A percentile compares a stretch with the other conserved stretches of the same genome.
These are phyloP conservation scores for Trichoderma guizhouense DNA, from an alignment of 2,329 filamentous ascomycete genomes.

Conservation along the genomic window DNA sequence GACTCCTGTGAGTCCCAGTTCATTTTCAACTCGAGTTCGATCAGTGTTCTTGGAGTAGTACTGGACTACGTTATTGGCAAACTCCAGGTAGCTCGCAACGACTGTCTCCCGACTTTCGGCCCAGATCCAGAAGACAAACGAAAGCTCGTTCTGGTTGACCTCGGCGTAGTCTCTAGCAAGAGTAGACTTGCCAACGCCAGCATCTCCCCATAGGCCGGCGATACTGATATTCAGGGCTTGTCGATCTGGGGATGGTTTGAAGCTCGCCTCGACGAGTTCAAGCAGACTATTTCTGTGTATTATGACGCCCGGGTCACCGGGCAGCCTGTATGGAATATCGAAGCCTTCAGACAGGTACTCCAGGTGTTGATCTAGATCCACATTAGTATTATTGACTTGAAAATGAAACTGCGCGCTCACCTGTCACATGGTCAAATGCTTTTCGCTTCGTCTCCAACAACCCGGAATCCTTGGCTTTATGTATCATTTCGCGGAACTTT, in stretches of 20 bases:
- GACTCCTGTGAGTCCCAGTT: conserved; percentile 26
- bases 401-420: conserved; percentile 7
- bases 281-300: conserved; percentile 23
- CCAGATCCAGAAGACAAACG: conserved; percentile 29
- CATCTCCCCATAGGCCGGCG: conserved; percentile 24
- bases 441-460: conserved; percentile 24
- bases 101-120: conserved; percentile 28
- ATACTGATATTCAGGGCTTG: conserved; percentile 22
- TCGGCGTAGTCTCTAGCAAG: conserved; percentile 27
- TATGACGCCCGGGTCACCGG: conserved; percentile 17
- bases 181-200: conserved; percentile 26
- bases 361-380: conserved; percentile 18
- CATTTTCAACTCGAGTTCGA: conserved; percentile 22
- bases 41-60: conserved; percentile 24
- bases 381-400: background rate
- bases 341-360: conserved; percentile 23
- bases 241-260: conserved; percentile 12
- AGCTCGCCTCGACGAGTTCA: conserved; percentile 21
- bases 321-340: conserved; percentile 21
- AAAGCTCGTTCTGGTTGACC: conserved; percentile 21
- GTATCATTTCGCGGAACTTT: conserved; percentile 26
- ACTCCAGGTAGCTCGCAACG: conserved; percentile 27
- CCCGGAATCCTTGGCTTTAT: conserved; percentile 16
- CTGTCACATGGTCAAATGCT: conserved; percentile 21
- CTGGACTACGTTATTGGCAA: conserved; percentile 23